A percentile compares a stretch with the other conserved stretches of the same genome.
These are phyloP conservation scores for Trichomonas tenax DNA, from an alignment of 208 protist genomes.

Conservation along the genomic window DNA sequence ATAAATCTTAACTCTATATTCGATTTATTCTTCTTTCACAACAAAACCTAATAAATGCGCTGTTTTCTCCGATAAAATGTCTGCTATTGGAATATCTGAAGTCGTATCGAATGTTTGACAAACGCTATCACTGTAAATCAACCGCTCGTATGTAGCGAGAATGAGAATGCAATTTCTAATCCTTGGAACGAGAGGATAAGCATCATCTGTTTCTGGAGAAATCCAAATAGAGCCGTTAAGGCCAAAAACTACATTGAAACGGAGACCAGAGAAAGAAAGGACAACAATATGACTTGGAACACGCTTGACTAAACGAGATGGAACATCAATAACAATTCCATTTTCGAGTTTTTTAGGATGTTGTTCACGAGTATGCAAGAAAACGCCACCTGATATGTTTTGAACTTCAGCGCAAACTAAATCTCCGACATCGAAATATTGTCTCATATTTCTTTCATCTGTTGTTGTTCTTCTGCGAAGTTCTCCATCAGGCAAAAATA, in stretches of 20 bases:
- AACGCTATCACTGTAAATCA: background rate
- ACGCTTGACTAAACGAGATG: background rate
- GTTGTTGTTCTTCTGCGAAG: background rate
- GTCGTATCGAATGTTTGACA: background rate
- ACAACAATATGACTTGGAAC: background rate
- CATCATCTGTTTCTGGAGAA: background rate
- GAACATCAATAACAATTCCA: background rate
- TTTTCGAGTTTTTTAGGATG: background rate
- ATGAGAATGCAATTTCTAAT: background rate
- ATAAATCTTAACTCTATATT: background rate
- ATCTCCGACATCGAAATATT: slow-evolving; percentile 20
- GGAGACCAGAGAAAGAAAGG: background rate
- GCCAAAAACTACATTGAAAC: background rate
- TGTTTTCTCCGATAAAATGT: background rate
- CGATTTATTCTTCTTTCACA: background rate
- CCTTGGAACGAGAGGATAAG: background rate
- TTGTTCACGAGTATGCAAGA: background rate
- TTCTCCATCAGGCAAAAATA: background rate
- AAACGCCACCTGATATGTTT: background rate
- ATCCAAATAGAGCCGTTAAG: slow-evolving; percentile 1
- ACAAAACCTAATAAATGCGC: background rate
- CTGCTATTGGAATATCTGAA: background rate
- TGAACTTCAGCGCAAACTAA: slow-evolving; percentile 14
- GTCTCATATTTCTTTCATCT: slow-evolving; percentile 19
- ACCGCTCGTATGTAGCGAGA: background rate